phyloP scores from a whole-genome alignment of 768 basidiomycete genomes.

The Serpula lacrymans region DNA sequence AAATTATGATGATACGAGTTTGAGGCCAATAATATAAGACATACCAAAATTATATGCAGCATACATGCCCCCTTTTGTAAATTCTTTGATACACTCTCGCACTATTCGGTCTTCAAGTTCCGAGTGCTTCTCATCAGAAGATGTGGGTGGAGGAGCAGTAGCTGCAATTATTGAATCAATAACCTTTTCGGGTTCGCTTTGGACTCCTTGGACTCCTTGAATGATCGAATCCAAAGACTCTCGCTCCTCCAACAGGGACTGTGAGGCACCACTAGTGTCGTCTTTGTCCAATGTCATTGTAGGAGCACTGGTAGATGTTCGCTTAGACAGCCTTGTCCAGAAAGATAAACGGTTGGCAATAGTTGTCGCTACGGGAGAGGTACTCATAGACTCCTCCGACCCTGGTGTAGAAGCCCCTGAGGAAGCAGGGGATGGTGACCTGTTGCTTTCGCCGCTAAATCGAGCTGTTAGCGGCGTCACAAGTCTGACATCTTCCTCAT shows the following conservation, averaged over 20 bases:
- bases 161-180: slow-evolving; percentile 56
- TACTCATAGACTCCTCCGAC: slow-evolving; percentile 40
- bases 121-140: slow-evolving; percentile 61
- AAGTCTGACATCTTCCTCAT: slow-evolving; percentile 43
- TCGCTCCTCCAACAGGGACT: slow-evolving; percentile 13
- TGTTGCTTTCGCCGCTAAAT: slow-evolving; percentile 1
- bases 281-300: slow-evolving; percentile 7
- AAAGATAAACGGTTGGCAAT: slow-evolving; percentile 69
- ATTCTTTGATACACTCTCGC: slow-evolving; percentile 73
- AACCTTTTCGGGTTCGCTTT: slow-evolving; percentile 49
- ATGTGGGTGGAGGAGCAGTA: slow-evolving; percentile 59
- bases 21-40: slow-evolving; percentile 10
- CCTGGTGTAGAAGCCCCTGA: slow-evolving; percentile 57
- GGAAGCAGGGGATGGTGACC: slow-evolving; percentile 21
- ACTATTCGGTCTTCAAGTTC: slow-evolving; percentile 85
- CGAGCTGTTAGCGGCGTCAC: slow-evolving; percentile 32
- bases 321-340: slow-evolving; percentile 63
- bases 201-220: slow-evolving; percentile 37
- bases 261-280: not conserved
- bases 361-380: slow-evolving; percentile 57
- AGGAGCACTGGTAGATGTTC: slow-evolving; percentile 26
- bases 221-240: slow-evolving; percentile 38
- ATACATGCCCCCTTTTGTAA: slow-evolving; percentile 84
- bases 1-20: slow-evolving; percentile 2
- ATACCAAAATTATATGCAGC: slow-evolving; percentile 84